Evolutionary conservation across 2,329 filamentous ascomycete genomes (phyloP).

Genomic region (Penicillium sp.): DNA sequence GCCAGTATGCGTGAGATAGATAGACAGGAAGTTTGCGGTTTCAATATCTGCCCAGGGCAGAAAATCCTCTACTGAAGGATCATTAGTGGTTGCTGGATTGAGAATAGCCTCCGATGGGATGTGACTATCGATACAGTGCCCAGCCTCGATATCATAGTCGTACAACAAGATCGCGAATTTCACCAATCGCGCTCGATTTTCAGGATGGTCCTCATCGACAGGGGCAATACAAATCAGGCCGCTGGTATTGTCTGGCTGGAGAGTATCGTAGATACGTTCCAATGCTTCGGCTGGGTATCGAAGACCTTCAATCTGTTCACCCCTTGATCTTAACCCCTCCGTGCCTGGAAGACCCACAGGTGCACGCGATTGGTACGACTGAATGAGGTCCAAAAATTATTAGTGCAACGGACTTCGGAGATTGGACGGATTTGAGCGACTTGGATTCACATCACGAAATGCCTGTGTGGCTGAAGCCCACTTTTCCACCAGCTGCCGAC

Average conservation of each 20-base stretch:
- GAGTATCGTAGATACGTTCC: conserved; percentile 5
- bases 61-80: conserved; percentile 7
- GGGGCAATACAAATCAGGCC: conserved; percentile 3
- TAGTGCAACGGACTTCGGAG: conserved; percentile 2
- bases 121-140: conserved; percentile 3
- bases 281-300: conserved; percentile 7
- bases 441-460: conserved; percentile 15
- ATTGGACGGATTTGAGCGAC: conserved; percentile 1
- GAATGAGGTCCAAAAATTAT: neutral
- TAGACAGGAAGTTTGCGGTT: conserved; percentile 1
- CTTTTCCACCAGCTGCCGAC: conserved; percentile 10
- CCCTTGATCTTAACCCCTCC: neutral
- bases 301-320: conserved; percentile 2
- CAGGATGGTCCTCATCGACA: conserved; percentile 2
- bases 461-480: conserved; percentile 14
- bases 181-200: conserved; percentile 3
- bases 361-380: conserved; percentile 4
- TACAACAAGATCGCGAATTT: conserved; percentile 7
- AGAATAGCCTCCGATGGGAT: conserved; percentile 5
- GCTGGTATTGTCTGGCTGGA: neutral
- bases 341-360: conserved; percentile 6
- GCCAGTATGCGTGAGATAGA: conserved; percentile 5
- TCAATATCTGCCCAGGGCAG: neutral
- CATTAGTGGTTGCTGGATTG: conserved; percentile 3
- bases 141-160: conserved; percentile 5